Base-by-base conservation (phyloP, 176 grass and related monocot species). In the Triticum turgidum region DNA sequence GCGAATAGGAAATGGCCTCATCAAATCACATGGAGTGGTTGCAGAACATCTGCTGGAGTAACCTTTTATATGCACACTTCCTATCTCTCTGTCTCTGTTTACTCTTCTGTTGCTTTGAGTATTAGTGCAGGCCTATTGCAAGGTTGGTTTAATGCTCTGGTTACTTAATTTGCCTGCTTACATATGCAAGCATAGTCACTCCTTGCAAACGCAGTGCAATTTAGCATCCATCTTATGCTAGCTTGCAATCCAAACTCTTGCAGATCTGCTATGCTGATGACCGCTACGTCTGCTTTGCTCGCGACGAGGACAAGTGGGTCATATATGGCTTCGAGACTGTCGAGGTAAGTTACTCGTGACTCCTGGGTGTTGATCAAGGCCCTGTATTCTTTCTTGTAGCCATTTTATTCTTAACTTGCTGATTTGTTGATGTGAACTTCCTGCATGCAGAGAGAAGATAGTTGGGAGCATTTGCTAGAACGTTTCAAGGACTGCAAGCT, bases 381-480 rank as follows among this genome's bases (percentile, higher is more conserved):
- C 11, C 21, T 44, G 4, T 29, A 44, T 73, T 74, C 41, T 47
- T 47, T 74, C n/a, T 21, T 66, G 25, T 56, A 70, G 18, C 32
- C 45, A 30, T 59, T 71, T 25, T 13, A 83, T 38, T 59, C 49
- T 39, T 45, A 18, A 71, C 29, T 82, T 15, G 3, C 56, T 7
- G 21, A 10, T 83, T 45, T 70, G 65, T 73, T 59, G 5, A 11
- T 56, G 27, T 54, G 73, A 77, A 77, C 47, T 54, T 56, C 29
- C 47, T 83, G 8, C 49, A 15, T 59, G 33, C 33, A 83, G 81
- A 37, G 7, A 72, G 68, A 11, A 59, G 81, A 72, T 83, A 59
- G 51, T n/a, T 73, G 81, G 81, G 67, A 61, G 49, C 49, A 61
- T 24, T 83, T 83, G 67, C 67, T 83, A n/a, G 67, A 61, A 59